Percentiles rank a stretch among this genome's conserved stretches.
These are phyloP conservation scores for Mayamaea pseudoterrestris DNA, from an alignment of 108 stramenopile genomes.

Conservation along the genomic window DNA sequence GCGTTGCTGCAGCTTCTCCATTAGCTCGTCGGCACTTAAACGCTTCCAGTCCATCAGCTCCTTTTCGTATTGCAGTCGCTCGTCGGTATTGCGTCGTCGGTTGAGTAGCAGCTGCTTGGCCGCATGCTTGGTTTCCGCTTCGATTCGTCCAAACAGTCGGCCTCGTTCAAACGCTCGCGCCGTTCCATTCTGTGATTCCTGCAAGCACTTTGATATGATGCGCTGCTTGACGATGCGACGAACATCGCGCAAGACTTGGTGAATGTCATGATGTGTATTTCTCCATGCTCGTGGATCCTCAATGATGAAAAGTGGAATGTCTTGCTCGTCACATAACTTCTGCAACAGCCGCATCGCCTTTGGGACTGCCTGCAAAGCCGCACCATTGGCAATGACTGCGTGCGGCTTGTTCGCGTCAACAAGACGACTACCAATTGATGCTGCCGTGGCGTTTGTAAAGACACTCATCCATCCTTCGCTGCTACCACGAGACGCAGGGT, in stretches of 20 bases:
- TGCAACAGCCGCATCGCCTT: constrained; percentile 57
- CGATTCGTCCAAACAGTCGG: constrained; percentile 45
- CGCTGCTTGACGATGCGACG: constrained; percentile 42
- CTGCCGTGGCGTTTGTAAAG: no score
- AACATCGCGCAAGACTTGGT: constrained; percentile 50
- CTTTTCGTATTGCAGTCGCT: no score
- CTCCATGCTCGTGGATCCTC: constrained; percentile 71
- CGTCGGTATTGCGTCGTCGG: no score
- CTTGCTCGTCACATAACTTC: constrained; percentile 49
- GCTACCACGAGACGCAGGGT: no score
- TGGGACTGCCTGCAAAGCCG: constrained; percentile 63
- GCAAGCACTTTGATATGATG: constrained; percentile 31
- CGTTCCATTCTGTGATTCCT: no score
- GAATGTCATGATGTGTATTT: constrained; percentile 36
- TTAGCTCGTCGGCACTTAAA: no score
- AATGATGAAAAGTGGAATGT: constrained; percentile 68
- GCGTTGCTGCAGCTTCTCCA: no score
- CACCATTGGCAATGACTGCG: constrained; percentile 78
- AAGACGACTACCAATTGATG: no score
- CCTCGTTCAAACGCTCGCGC: constrained; percentile 65
- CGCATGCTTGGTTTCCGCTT: constrained; percentile 62
- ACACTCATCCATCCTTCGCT: not conserved
- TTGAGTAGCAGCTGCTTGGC: no score
- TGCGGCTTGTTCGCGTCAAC: constrained; percentile 59
- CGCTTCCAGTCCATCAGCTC: no score